Conservation (phyloP, 2,329 filamentous ascomycete genomes). For the Fonsecaea pedrosoi region DNA sequence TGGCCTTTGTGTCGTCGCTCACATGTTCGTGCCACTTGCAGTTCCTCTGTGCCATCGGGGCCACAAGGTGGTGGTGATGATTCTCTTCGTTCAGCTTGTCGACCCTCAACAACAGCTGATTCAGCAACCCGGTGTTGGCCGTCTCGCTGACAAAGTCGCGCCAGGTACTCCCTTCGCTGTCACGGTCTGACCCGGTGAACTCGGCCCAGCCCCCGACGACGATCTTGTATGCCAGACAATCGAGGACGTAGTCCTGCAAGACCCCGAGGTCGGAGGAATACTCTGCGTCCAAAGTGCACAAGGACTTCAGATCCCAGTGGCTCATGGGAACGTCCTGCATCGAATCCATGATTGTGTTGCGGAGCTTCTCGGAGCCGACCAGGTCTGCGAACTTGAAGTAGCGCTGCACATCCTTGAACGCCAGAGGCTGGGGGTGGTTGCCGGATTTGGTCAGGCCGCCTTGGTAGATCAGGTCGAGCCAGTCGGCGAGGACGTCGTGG, state of each 20-base stretch:
- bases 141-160: not conserved
- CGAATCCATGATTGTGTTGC: constrained; percentile 23
- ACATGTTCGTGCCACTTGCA: constrained; percentile 28
- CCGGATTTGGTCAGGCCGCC: not conserved
- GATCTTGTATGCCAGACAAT: constrained; percentile 21
- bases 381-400: constrained; percentile 21
- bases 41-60: constrained; percentile 14
- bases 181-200: not conserved
- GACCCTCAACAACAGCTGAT: constrained; percentile 9
- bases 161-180: not conserved
- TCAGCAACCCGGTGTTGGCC: not conserved
- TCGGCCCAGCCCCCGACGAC: constrained; percentile 14
- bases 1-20: constrained; percentile 3
- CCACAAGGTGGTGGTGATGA: constrained; percentile 1
- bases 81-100: constrained; percentile 11
- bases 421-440: not conserved
- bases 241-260: constrained; percentile 19
- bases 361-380: constrained; percentile 17
- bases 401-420: constrained; percentile 1
- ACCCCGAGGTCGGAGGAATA: not conserved
- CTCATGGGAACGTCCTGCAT: constrained; percentile 11
- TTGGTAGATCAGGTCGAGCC: constrained; percentile 22
- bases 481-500: constrained; percentile 16
- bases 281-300: constrained; percentile 5
- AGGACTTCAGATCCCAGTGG: not conserved